A percentile compares a stretch with the other conserved stretches of the same genome.
Conservation (phyloP, 768 basidiomycete genomes). For the Russula sp. region DNA sequence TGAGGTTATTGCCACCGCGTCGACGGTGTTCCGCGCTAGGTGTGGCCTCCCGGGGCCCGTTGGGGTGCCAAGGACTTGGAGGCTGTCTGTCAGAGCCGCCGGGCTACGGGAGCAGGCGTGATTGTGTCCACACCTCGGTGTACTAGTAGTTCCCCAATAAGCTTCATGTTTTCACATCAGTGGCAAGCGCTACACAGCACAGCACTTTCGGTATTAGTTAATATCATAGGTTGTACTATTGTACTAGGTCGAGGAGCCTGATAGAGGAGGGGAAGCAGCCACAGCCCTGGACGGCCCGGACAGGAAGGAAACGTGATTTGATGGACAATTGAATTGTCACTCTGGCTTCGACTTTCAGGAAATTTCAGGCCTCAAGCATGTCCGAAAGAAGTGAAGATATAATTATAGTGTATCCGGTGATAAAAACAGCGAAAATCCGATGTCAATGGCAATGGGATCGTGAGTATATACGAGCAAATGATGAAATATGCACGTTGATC, state of each 20-base stretch:
- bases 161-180: neutral
- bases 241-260: too few relatives aligned
- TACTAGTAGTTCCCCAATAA: neutral
- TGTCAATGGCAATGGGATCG: neutral
- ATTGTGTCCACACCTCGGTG: neutral
- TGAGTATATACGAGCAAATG: neutral
- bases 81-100: conserved; percentile 17
- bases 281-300: too few relatives aligned
- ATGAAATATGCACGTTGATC: neutral
- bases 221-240: too few relatives aligned
- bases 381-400: neutral
- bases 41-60: conserved; percentile 40
- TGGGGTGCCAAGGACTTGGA: conserved; percentile 61
- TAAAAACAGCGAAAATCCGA: neutral
- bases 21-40: conserved; percentile 43
- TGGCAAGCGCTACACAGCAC: neutral
- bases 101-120: too few relatives aligned
- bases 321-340: too few relatives aligned
- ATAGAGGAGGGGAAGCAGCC: too few relatives aligned
- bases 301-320: too few relatives aligned
- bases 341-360: too few relatives aligned
- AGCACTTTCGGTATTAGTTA: too few relatives aligned
- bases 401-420: neutral
- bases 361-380: too few relatives aligned
- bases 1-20: conserved; percentile 65